phyloP scores from a whole-genome alignment of 2,329 filamentous ascomycete species.

The Xylariales sp. region DNA sequence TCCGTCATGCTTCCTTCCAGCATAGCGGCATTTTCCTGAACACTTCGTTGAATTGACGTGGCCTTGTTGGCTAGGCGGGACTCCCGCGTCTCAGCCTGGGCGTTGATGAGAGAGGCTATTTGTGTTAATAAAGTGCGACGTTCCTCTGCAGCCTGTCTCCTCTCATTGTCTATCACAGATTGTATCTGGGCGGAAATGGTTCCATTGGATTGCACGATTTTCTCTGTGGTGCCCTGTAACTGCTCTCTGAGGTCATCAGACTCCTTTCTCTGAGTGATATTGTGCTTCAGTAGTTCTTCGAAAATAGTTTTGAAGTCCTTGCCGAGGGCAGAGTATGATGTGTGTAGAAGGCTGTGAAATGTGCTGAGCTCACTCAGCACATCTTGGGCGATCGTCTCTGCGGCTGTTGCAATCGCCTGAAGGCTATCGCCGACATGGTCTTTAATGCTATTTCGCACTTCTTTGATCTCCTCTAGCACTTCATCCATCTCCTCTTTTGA shows the following conservation, averaged over 20 bases:
- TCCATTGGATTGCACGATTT: slow-evolving; percentile 75
- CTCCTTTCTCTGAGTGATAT: slow-evolving; percentile 81
- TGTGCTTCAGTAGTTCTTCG: slow-evolving; percentile 79
- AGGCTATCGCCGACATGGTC: slow-evolving; percentile 85
- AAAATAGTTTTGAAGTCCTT: slow-evolving; percentile 89
- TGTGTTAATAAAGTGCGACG: slow-evolving; percentile 79
- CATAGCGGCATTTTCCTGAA: slow-evolving; percentile 71
- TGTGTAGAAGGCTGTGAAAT: slow-evolving; percentile 87
- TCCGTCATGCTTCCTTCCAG: slow-evolving; percentile 73
- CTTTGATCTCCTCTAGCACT: slow-evolving; percentile 92
- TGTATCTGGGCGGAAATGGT: slow-evolving; percentile 74
- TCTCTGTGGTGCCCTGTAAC: slow-evolving; percentile 75
- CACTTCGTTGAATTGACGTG: slow-evolving; percentile 69
- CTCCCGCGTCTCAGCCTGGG: slow-evolving; percentile 79
- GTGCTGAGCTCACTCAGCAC: slow-evolving; percentile 85
- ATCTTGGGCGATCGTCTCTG: slow-evolving; percentile 88
- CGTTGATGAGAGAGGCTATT: slow-evolving; percentile 80
- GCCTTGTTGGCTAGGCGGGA: slow-evolving; percentile 74
- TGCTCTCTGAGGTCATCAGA: slow-evolving; percentile 78
- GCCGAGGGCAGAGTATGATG: slow-evolving; percentile 84
- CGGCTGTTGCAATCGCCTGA: slow-evolving; percentile 82
- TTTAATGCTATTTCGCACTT: slow-evolving; percentile 89
- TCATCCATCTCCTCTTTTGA: slow-evolving; percentile 88
- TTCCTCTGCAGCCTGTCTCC: slow-evolving; percentile 76
- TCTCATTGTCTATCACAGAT: slow-evolving; percentile 79